Conservation (phyloP, 2,329 filamentous ascomycete species). For the Keithomyces neogunnii region DNA sequence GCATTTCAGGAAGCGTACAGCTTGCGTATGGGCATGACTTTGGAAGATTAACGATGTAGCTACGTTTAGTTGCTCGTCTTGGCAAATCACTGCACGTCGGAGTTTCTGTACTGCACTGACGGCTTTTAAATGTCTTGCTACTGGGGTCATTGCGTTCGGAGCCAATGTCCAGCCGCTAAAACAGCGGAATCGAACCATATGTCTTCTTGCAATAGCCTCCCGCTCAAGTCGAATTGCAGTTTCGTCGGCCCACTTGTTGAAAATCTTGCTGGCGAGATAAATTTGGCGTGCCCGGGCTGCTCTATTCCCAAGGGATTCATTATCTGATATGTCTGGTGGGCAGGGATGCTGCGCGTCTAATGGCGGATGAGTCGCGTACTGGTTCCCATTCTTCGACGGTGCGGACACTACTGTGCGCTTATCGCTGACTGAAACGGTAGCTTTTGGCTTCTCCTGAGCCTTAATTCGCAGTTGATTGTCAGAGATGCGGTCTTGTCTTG, state of each 20-base stretch:
- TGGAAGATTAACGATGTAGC: slow-evolving; percentile 15
- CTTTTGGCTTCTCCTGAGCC: background rate
- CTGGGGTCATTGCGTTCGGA: slow-evolving; percentile 21
- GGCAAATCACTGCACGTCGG: slow-evolving; percentile 18
- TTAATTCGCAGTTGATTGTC: background rate
- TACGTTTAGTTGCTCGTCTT: slow-evolving; percentile 19
- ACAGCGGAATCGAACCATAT: slow-evolving; percentile 53
- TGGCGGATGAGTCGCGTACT: background rate
- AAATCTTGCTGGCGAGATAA: slow-evolving; percentile 40
- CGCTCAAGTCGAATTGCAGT: slow-evolving; percentile 57
- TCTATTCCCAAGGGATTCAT: slow-evolving; percentile 30
- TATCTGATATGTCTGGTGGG: slow-evolving; percentile 2
- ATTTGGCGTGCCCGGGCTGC: slow-evolving; percentile 57
- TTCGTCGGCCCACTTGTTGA: slow-evolving; percentile 52
- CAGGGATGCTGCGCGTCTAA: background rate
- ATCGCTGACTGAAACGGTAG: background rate
- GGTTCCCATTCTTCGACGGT: background rate
- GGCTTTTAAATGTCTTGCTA: slow-evolving; percentile 20
- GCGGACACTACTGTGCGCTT: background rate
- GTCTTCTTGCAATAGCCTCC: slow-evolving; percentile 59
- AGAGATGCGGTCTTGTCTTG: no score
- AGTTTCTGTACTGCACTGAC: slow-evolving; percentile 24
- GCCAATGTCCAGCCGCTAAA: slow-evolving; percentile 27
- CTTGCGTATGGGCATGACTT: slow-evolving; percentile 13
- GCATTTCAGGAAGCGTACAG: slow-evolving; percentile 5